Evolutionary conservation across 2,329 filamentous ascomycete species (phyloP), one percentile per base, ranked within the genome.

Genomic region (Amauroascus verrucosus): DNA sequence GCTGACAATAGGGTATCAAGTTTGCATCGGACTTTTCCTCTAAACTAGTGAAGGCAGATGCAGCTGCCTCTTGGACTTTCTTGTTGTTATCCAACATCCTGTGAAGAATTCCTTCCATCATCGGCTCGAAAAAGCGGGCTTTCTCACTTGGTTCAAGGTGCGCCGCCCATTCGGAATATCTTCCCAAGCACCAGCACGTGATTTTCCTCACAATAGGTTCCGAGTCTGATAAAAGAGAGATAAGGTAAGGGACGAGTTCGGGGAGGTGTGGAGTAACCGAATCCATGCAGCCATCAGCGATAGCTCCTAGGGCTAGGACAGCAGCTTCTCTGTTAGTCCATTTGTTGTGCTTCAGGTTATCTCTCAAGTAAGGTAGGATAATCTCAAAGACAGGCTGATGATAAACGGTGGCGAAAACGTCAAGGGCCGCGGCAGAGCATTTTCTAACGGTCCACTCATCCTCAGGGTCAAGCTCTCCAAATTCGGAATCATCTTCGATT

Each of bases 61-160:
- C 91, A 24, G 86, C 93, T 14, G 93, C 91, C 70, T 97, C 91
- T 67, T 98, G 93, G 0, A 98, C 93, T 67, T 91, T 89, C 75
- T 98, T 98, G 77, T 97, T 97, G 67, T 81, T 84, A 70, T 98
- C 93, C 45, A 98, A 77, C 93, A 98, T 98, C 65, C 90, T 87
- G 56, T 83, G 83, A 54, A 98, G 74, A 47, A 98, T 90, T 5
- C 91, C 93, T 58, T 95, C 91, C 89, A 98, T 95, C 79, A 97
- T 86, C 0, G 91, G 91, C 63, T 93, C 85, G 63, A 98, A 98
- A 69, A 82, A 96, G 54, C 82, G 79, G 49, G 84, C 79, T 64
- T 84, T 85, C 58, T 89, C 80, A 16, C 74, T 72, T 14, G 77
- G 77, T 48, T 85, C 81, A 20, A 96, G 78, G 57, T 83, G 81